phyloP scores from a whole-genome alignment of 2,329 filamentous ascomycete genomes.

The Clarireedia sp. region DNA sequence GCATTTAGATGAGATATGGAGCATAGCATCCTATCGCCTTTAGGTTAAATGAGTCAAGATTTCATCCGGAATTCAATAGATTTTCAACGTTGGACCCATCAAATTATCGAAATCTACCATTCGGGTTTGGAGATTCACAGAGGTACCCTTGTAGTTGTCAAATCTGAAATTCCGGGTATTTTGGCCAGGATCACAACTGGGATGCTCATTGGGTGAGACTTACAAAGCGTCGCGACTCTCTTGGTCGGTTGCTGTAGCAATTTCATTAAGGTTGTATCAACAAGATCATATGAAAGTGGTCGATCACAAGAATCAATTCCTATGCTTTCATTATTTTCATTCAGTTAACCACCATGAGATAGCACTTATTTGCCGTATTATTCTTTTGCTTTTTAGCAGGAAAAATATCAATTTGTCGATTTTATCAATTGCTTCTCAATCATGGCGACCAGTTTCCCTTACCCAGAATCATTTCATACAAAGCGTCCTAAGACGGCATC shows the following conservation, averaged over 20 bases:
- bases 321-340: not conserved
- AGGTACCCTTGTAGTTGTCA: not conserved
- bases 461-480: constrained; percentile 21
- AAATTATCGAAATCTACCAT: not conserved
- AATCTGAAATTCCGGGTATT: no score
- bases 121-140: not conserved
- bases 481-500: constrained; percentile 28
- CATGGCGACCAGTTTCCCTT: constrained; percentile 25
- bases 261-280: not conserved
- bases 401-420: not conserved
- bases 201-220: not conserved
- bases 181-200: no score
- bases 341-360: not conserved
- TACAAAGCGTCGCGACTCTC: not conserved
- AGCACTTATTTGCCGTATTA: not conserved
- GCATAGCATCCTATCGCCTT: not conserved
- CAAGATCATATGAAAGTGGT: not conserved
- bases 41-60: not conserved
- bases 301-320: not conserved
- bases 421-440: constrained; percentile 8
- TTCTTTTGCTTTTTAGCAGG: not conserved
- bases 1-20: constrained; percentile 1
- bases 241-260: not conserved
- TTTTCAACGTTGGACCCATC: not conserved
- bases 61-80: not conserved